Conservation (phyloP, 2,329 filamentous ascomycete species). For the Beauveria rudraprayagi region DNA sequence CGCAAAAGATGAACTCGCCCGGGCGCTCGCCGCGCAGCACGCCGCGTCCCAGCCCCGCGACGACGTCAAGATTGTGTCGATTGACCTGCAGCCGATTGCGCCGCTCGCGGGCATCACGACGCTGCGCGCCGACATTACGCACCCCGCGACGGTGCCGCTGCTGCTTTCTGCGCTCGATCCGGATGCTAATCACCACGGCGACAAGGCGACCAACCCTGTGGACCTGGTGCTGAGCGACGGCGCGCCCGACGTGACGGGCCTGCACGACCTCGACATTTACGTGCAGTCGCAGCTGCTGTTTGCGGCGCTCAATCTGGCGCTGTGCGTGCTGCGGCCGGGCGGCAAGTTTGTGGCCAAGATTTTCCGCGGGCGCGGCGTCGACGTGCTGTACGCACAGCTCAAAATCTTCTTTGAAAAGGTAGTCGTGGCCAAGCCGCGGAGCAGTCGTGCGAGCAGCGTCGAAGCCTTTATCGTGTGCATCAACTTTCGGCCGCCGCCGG, state of each 20-base stretch:
- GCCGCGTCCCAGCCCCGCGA: constrained; percentile 39
- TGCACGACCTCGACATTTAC: constrained; percentile 97
- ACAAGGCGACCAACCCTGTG: constrained; percentile 63
- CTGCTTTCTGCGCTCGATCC: constrained; percentile 79
- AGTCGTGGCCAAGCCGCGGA: constrained; percentile 85
- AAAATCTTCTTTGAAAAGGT: constrained; percentile 83
- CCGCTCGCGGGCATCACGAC: constrained; percentile 88
- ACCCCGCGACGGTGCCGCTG: constrained; percentile 87
- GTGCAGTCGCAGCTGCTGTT: constrained; percentile 94
- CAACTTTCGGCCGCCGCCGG: constrained; percentile 72
- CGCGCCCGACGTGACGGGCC: constrained; percentile 89
- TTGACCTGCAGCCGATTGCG: constrained; percentile 93
- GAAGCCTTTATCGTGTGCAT: constrained; percentile 96
- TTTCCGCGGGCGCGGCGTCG: constrained; percentile 90
- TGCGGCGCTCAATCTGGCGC: constrained; percentile 83
- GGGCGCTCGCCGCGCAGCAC: constrained; percentile 13
- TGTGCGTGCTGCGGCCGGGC: constrained; percentile 85
- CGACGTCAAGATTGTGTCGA: constrained; percentile 88
- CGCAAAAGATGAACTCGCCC: constrained; percentile 8
- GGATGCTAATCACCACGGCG: constrained; percentile 35
- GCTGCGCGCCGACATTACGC: constrained; percentile 91
- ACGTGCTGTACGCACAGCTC: constrained; percentile 86
- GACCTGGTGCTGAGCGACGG: constrained; percentile 94
- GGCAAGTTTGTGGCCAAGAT: constrained; percentile 98
- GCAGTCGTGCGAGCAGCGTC: constrained; percentile 89